Evolutionary conservation across 805 yeast species (phyloP), one percentile per base, ranked within the genome.

Genomic region (Saccharomyces jurei): DNA sequence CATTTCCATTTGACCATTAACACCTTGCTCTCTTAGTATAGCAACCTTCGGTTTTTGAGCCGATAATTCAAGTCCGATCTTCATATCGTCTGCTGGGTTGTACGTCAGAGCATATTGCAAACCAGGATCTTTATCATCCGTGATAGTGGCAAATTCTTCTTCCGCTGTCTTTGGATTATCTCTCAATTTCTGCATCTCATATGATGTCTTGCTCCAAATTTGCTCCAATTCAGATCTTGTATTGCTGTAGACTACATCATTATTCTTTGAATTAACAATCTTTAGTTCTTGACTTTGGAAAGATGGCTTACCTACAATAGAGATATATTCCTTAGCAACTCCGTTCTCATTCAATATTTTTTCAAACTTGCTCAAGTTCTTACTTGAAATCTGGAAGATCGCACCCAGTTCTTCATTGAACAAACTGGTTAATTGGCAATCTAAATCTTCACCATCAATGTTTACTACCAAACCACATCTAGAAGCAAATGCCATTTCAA

Each of bases 401-500:
- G 96, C 92, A 69, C 97, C 99, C 49, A 94, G 79, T 69, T 94
- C 98, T 75, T 94, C 99, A 68, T 85, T 86, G 78, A 94, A 94
- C 64, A 91, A 75, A 32, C 78, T 76, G 13, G 84, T 72, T 53
- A 83, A 75, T 11, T 75, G 71, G 56, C 77, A 80, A 27, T 74
- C 76, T 28, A 64, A 65, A 25, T 65, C 60, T 17, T 66, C 63
- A 10, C 74, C 69, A 21, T 67, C 63, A 41, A 85, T 56, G 41
- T 73, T 69, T 53, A 91, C 73, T 52, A 83, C 79, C 55, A 91
- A 68, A 59, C 99, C 99, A 52, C 83, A 81, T 75, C 97, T 84
- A 31, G 92, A 91, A 48, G 98, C 96, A 74, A 94, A 94, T 0
- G 97, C 96, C 98, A 94, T 94, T 75, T 94, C 99, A 48, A 86